These are phyloP conservation scores for Dioszegia aurantiaca DNA, from an alignment of 768 basidiomycete genomes.

Conservation along the genomic window DNA sequence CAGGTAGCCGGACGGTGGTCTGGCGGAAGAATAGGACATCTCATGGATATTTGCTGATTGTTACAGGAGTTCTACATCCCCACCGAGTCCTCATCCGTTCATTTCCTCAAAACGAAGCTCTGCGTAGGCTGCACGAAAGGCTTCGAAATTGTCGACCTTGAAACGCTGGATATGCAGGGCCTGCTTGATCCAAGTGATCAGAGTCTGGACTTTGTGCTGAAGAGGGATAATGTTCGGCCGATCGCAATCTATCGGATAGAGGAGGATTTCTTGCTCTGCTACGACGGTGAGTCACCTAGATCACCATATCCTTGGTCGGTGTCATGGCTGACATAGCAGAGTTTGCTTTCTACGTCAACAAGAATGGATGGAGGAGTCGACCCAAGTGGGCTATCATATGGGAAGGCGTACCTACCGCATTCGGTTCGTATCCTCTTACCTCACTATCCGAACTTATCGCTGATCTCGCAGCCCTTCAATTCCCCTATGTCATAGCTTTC, in stretches of 20 bases:
- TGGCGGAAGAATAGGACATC: slow-evolving; percentile 20
- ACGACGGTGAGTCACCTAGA: slow-evolving; percentile 69
- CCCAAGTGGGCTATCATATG: slow-evolving; percentile 93
- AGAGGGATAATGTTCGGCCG: slow-evolving; percentile 79
- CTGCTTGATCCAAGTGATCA: slow-evolving; percentile 88
- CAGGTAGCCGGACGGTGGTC: too few species aligned
- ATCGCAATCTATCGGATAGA: slow-evolving; percentile 97
- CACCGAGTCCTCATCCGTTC: slow-evolving; percentile 91
- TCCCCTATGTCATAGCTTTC: slow-evolving; percentile 94
- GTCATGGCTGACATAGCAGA: slow-evolving; percentile 57
- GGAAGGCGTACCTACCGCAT: slow-evolving; percentile 91
- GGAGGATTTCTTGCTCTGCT: slow-evolving; percentile 94
- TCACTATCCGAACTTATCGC: neutral
- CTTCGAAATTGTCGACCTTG: slow-evolving; percentile 97
- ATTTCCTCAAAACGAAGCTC: slow-evolving; percentile 93
- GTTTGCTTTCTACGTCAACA: slow-evolving; percentile 98
- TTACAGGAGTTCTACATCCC: slow-evolving; percentile 96
- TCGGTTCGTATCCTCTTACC: slow-evolving; percentile 63
- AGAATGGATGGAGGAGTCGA: slow-evolving; percentile 85
- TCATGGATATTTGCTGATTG: neutral
- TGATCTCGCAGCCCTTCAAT: slow-evolving; percentile 70
- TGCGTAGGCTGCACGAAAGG: slow-evolving; percentile 97
- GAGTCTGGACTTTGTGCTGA: slow-evolving; percentile 88
- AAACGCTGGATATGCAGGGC: slow-evolving; percentile 94
- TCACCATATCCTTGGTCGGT: neutral